Percentiles rank a stretch among this genome's conserved stretches.
Conservation (phyloP, 106 monocot species). For the Allium cepa region DNA sequence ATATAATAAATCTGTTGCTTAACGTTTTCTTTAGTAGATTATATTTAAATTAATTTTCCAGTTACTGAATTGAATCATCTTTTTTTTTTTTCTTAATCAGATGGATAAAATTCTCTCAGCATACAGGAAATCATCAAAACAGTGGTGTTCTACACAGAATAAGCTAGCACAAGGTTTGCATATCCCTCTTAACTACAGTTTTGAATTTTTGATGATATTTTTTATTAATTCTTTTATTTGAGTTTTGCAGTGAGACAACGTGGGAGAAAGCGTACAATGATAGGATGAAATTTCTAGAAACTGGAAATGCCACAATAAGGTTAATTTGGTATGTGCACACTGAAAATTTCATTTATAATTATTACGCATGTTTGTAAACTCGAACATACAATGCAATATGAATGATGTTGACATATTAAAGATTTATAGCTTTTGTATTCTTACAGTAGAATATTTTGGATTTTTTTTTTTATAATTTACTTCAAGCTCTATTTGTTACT, state of each 20-base stretch:
- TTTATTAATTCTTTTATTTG: neutral
- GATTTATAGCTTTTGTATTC: neutral
- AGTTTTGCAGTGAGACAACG: constrained; percentile 44
- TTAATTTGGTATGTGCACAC: neutral
- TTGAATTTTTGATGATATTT: neutral
- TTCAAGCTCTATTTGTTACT: neutral
- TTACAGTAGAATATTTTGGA: neutral
- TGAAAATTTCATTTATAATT: neutral
- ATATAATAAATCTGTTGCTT: too few relatives aligned
- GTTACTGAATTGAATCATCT: neutral
- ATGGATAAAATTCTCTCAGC: constrained; percentile 65
- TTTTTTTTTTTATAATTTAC: neutral
- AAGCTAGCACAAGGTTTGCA: constrained; percentile 68
- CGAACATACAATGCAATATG: neutral
- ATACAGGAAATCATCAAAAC: constrained; percentile 78
- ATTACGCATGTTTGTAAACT: neutral
- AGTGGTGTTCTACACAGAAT: constrained; percentile 81
- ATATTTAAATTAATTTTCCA: too few relatives aligned
- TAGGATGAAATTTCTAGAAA: constrained; percentile 33
- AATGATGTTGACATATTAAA: neutral
- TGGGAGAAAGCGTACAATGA: constrained; percentile 81
- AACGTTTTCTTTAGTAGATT: too few relatives aligned
- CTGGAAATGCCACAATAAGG: neutral
- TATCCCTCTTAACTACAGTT: neutral
- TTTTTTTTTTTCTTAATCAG: constrained; percentile 15